Conservation (phyloP, 2,329 filamentous ascomycete genomes). For the Colletotrichum filicis region DNA sequence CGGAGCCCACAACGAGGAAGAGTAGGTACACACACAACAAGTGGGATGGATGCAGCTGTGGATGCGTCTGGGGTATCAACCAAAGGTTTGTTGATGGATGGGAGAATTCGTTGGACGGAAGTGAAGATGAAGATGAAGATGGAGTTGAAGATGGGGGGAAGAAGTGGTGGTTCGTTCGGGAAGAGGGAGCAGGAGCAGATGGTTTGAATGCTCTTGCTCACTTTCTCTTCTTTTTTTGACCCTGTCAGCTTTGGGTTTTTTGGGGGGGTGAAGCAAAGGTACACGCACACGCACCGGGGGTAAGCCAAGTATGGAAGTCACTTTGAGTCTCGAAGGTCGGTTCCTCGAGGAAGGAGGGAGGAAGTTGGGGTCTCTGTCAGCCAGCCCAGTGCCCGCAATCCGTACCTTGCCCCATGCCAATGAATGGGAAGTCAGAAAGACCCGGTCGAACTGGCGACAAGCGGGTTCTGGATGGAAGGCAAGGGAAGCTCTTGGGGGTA, state of each 20-base stretch:
- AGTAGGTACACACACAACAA: background rate
- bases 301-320: background rate
- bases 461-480: constrained; percentile 8
- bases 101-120: constrained; percentile 1
- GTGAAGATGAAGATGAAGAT: background rate
- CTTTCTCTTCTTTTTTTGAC: constrained; percentile 8
- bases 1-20: constrained; percentile 22
- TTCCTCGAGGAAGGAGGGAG: no score
- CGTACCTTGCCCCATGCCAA: no score
- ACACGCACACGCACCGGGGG: background rate
- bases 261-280: constrained; percentile 2
- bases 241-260: constrained; percentile 8
- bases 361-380: background rate
- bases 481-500: constrained; percentile 23
- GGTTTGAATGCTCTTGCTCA: constrained; percentile 10
- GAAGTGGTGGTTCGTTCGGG: constrained; percentile 16
- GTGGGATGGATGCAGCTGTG: background rate
- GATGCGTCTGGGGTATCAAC: constrained; percentile 5
- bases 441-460: no score
- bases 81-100: background rate
- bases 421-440: no score
- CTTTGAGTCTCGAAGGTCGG: background rate
- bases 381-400: background rate
- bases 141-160: background rate
- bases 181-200: constrained; percentile 6